Base-by-base conservation (phyloP, 2,329 filamentous ascomycete species). In the Paecilomyces variotii region DNA sequence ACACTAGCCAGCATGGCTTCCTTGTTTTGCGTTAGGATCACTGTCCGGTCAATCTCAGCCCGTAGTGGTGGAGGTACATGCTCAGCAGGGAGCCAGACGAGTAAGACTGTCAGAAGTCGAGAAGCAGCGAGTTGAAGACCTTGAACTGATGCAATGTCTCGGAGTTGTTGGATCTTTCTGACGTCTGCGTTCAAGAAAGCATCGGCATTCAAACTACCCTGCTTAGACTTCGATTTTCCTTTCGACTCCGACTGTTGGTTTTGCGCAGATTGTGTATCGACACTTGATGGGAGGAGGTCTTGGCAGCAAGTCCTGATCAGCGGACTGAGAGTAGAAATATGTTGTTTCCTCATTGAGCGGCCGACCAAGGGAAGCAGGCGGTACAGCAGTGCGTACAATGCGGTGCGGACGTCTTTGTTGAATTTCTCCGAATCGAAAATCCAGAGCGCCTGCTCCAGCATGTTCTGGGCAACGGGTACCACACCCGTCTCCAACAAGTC, bases 1-100 rank as follows among this genome's bases (percentile, higher is more conserved):
- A 95, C 86, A 70, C 90, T 93, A 4, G 91, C 85, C 10, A 94
- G 69, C 82, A 97, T 89, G 50, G 89, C 87, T 32, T 86, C 79
- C 68, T 85, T 86, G 70, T 87, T 81, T 60, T 82, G 80, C 4
- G 80, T 83, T 25, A 96, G 76, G 58, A 96, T 87, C 24, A 90
- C 88, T 2, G 89, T 90, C 63, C 89, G 88, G 68, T 97, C 91
- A 62, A 96, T 80, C 54, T 90, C 84, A 10, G 86, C 83, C 56
- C 93, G 87, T 24, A 90, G 70, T 1, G 88, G 84, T 7, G 87
- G 84, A n/a, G 88, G 83, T 39, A 96, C 75, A 68, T 85, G 80
- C 55, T 84, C 79, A 58, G 88, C 84, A 1, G 87, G 85, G 2
- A 94, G 74, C 59, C 80, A 79, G 19, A 81, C 80, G 24, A 95